Evolutionary conservation across 2,329 filamentous ascomycete genomes (phyloP).

Genomic region (Pseudocercospora crystallina): DNA sequence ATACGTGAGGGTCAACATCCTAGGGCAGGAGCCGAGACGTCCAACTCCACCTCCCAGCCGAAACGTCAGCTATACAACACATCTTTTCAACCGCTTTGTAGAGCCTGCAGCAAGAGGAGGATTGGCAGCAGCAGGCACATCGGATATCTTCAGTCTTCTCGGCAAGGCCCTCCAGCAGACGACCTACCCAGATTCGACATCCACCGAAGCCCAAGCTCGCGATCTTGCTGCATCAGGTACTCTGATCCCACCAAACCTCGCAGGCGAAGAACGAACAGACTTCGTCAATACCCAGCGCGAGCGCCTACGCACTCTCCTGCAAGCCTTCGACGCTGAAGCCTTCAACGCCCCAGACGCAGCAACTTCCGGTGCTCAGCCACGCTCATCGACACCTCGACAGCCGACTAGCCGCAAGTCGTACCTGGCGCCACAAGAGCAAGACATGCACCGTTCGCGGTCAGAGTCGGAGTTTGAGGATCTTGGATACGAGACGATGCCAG

Average conservation of each 20-base stretch:
- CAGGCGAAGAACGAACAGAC: slow-evolving; percentile 66
- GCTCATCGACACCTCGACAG: slow-evolving; percentile 23
- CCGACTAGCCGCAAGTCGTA: slow-evolving; percentile 32
- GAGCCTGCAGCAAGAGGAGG: slow-evolving; percentile 68
- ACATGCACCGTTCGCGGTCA: slow-evolving; percentile 75
- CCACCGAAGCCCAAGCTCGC: slow-evolving; percentile 44
- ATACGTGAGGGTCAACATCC: slow-evolving; percentile 68
- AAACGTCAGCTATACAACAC: slow-evolving; percentile 69
- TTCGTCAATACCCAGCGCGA: slow-evolving; percentile 81
- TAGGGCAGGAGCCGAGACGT: slow-evolving; percentile 70
- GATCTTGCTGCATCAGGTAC: slow-evolving; percentile 59
- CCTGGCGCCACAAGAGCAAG: slow-evolving; percentile 27
- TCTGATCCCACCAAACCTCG: slow-evolving; percentile 70
- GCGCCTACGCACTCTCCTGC: slow-evolving; percentile 69
- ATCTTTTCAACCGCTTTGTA: slow-evolving; percentile 80
- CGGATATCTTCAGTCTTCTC: slow-evolving; percentile 76
- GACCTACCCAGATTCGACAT: slow-evolving; percentile 37
- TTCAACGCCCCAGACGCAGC: slow-evolving; percentile 42
- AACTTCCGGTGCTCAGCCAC: slow-evolving; percentile 22
- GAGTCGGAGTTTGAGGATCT: slow-evolving; percentile 77
- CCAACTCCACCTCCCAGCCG: slow-evolving; percentile 47
- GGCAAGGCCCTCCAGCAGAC: slow-evolving; percentile 66
- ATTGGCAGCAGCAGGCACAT: slow-evolving; percentile 43
- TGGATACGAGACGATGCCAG: slow-evolving; percentile 38
- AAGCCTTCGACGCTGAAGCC: slow-evolving; percentile 78